These are phyloP conservation scores for Alternaria arborescens DNA, from an alignment of 2,329 filamentous ascomycete species.

Conservation along the genomic window DNA sequence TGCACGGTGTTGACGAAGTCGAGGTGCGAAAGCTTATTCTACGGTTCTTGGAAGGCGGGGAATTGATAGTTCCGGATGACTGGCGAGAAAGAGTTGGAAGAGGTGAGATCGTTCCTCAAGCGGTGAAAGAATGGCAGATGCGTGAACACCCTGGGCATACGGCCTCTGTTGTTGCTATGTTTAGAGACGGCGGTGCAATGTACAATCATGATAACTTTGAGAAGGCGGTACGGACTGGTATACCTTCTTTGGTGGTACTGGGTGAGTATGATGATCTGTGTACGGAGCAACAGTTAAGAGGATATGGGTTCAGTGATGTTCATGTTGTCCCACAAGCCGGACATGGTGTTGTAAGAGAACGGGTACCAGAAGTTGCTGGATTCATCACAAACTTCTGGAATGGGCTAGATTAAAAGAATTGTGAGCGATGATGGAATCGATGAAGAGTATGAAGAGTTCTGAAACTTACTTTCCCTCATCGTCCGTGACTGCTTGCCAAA, in stretches of 20 bases:
- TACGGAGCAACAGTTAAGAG: constrained; percentile 41
- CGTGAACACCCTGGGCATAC: constrained; percentile 57
- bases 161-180: constrained; percentile 57
- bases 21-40: constrained; percentile 51
- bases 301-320: constrained; percentile 49
- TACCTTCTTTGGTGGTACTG: constrained; percentile 45
- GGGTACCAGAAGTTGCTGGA: constrained; percentile 48
- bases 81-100: constrained; percentile 55
- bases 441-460: not conserved
- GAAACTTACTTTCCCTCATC: not conserved
- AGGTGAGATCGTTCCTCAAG: constrained; percentile 59
- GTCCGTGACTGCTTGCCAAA: not conserved
- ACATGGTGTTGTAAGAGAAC: constrained; percentile 54
- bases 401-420: not conserved
- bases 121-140: constrained; percentile 60
- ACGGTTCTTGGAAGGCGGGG: constrained; percentile 55
- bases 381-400: constrained; percentile 46
- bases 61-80: constrained; percentile 53
- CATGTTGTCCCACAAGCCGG: constrained; percentile 50
- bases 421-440: not conserved
- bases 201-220: constrained; percentile 50
- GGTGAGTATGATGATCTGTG: constrained; percentile 52
- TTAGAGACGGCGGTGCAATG: constrained; percentile 57
- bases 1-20: constrained; percentile 42
- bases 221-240: constrained; percentile 32